phyloP scores from a whole-genome alignment of 1,284 basidiomycete species.

The Leccinum subrobustum region DNA sequence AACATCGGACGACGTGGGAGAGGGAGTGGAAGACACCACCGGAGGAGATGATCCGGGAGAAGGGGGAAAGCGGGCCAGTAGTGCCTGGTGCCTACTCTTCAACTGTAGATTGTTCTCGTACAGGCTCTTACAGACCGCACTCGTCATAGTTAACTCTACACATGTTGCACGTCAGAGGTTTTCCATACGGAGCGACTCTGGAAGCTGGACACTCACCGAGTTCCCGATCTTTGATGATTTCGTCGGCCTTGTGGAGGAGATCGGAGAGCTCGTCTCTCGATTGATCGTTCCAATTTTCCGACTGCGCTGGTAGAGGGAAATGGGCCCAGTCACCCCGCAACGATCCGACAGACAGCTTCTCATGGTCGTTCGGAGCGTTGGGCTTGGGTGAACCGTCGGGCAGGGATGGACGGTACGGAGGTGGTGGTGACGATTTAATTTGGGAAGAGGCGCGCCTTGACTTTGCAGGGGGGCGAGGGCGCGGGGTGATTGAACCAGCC shows the following conservation, averaged over 20 bases:
- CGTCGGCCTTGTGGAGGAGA: constrained; percentile 65
- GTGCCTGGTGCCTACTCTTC: constrained; percentile 64
- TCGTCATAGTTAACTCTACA: constrained; percentile 67
- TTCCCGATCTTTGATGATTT: constrained; percentile 73
- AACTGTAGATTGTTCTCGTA: constrained; percentile 68
- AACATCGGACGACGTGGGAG: constrained; percentile 28
- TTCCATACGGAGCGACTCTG: constrained; percentile 1
- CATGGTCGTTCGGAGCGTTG: constrained; percentile 6
- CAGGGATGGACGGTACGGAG: constrained; percentile 45
- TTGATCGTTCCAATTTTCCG: constrained; percentile 54
- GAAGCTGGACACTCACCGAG: constrained; percentile 50
- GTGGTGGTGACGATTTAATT: constrained; percentile 48
- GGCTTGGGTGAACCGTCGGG: constrained; percentile 15
- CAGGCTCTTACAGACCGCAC: constrained; percentile 64
- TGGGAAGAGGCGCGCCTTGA: constrained; percentile 44
- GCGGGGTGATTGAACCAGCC: constrained; percentile 44
- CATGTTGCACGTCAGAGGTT: constrained; percentile 17
- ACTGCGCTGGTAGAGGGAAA: constrained; percentile 21
- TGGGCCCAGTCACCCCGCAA: constrained; percentile 10
- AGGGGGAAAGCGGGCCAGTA: constrained; percentile 60
- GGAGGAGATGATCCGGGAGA: constrained; percentile 35
- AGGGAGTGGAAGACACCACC: constrained; percentile 26
- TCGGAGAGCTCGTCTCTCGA: constrained; percentile 72
- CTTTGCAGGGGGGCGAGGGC: constrained; percentile 62
- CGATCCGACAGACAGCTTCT: constrained; percentile 11